Evolutionary conservation across 2,329 filamentous ascomycete species (phyloP), one percentile per base, ranked within the genome.

Genomic region (Fusarium odoratissimum): DNA sequence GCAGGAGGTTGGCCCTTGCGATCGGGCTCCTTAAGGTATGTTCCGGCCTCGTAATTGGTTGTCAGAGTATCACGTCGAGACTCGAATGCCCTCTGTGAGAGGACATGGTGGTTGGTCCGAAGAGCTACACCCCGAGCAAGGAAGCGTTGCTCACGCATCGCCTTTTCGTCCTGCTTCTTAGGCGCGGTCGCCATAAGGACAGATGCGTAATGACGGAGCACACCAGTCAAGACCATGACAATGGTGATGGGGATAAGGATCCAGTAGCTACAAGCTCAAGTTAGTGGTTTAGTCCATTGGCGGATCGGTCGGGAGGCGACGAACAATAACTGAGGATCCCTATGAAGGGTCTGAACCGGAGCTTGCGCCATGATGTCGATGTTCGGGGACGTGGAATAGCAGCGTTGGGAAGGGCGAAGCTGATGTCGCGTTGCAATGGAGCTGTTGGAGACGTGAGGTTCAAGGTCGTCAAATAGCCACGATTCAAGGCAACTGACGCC

Each of bases 321-420:
- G 81, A 86, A 98, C 96, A 99, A 97, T 75, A 99, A 88, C 84
- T 97, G 95, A 80, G 96, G 95, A 92, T 99, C 97, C 90, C 96
- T 86, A 86, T 97, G 93, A 90, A 99, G 98, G 86, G 95, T 96
- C 88, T 99, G 96, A 77, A 94, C 92, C 75, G 93, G 89, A 75
- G 92, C 88, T 85, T 96, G 91, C 78, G 93, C 92, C 95, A 98
- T 98, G 58, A 46, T 82, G 73, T 73, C 54, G 42, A 52, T 33
- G 33, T 48, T 66, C 28, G 57, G 38, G 37, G 54, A 65, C 63
- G 73, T 64, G 61, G 64, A 52, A 52, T 63, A 57, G 25, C 41
- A 42, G 56, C 52, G 49, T 42, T 10, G 46, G 37, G 49, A 25
- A 25, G 6, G 31, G 46, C 55, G 54, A 62, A 38, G 56, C 51